Evolutionary conservation across 306 rosid species (phyloP).

Genomic region (Quercus aquifolioides): DNA sequence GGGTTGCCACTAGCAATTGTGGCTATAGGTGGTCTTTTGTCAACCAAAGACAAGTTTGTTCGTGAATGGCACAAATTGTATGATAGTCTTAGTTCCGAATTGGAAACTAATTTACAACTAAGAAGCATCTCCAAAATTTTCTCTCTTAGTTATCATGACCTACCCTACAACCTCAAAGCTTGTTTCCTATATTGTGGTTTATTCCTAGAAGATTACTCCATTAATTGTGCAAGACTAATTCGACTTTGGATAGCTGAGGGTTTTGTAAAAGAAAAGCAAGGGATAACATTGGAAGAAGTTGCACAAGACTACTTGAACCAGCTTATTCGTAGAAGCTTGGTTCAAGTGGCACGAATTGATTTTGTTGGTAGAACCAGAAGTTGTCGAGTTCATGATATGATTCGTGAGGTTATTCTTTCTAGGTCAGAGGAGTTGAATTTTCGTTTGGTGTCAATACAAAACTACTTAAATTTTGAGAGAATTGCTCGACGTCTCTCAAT

Average conservation of each 20-base stretch:
- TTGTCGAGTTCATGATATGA: no score
- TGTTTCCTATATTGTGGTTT: background rate
- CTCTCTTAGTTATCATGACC: background rate
- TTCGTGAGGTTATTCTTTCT: no score
- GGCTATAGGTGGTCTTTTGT: background rate
- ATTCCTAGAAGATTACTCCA: background rate
- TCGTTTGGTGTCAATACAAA: fast-evolving
- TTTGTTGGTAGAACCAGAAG: no score
- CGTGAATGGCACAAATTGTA: background rate
- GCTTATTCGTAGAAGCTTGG: no score
- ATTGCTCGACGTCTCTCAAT: no score
- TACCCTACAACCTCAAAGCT: background rate
- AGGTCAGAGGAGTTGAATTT: no score
- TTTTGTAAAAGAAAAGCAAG: background rate
- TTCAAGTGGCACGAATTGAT: no score
- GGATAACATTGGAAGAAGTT: background rate
- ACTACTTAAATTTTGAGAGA: fast-evolving
- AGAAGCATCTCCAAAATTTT: background rate
- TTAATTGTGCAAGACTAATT: background rate
- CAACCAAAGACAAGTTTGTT: background rate
- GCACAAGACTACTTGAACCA: background rate
- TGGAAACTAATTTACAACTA: fast-evolving
- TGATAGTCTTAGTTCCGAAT: background rate
- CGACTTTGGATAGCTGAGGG: background rate
- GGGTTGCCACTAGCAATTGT: background rate